Conservation (phyloP, 495 filamentous ascomycete species). For the Chaetomium cochliodes region DNA sequence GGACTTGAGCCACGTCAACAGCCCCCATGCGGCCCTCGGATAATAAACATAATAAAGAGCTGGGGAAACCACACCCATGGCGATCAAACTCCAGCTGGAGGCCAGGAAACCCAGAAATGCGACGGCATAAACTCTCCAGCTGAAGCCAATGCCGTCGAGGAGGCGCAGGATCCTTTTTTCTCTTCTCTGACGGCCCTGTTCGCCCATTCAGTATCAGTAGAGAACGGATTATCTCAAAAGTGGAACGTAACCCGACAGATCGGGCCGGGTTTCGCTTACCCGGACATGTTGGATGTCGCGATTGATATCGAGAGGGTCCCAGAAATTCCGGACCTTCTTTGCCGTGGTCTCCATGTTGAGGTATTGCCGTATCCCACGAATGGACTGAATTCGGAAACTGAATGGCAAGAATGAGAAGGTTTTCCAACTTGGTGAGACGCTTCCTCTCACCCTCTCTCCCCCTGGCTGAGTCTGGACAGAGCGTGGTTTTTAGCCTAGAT, state of each 20-base stretch:
- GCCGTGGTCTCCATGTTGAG: neutral
- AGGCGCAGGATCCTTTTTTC: neutral
- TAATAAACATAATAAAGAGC: neutral
- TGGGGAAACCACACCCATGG: neutral
- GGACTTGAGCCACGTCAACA: neutral
- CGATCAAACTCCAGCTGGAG: neutral
- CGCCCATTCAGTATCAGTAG: neutral
- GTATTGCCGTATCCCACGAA: neutral
- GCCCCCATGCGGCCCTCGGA: neutral
- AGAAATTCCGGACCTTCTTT: neutral
- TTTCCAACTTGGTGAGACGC: neutral
- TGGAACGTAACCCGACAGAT: no score
- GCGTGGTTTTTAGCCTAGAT: neutral
- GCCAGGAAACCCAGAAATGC: neutral
- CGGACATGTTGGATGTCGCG: constrained; percentile 13
- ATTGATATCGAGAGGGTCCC: neutral
- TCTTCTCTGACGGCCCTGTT: neutral
- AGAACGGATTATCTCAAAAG: neutral
- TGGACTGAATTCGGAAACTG: neutral
- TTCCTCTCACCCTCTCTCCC: neutral
- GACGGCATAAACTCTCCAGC: constrained; percentile 4
- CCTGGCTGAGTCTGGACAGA: neutral
- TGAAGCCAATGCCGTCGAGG: neutral
- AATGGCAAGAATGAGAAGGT: neutral
- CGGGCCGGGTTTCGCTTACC: neutral